Base-by-base conservation (phyloP, 768 basidiomycete genomes). In the Suillus americanus region DNA sequence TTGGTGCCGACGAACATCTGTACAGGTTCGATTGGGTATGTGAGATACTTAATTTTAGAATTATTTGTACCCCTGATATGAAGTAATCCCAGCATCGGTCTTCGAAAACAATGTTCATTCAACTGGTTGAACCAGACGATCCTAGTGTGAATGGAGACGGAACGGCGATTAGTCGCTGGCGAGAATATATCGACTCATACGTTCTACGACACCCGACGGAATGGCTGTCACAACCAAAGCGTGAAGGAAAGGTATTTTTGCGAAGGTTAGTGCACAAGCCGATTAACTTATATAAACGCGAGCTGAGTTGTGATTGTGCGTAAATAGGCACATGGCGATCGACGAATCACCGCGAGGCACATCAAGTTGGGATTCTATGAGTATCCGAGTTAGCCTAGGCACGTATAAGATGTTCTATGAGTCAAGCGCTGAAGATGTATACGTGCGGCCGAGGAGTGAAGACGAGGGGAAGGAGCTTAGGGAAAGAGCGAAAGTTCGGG, bases 21-120 rank as follows among this genome's bases (percentile, higher is more conserved):
- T 92, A 92, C 74, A 85, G 87, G 64, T 74, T 94, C 20, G 87
- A 92, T 81, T 94, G 91, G 91, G 92, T 92, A 73, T 68, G 86
- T 80, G 70, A 66, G 14, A 53, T 33, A 25, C 16, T 25, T 20
- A 66, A 41, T 64, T 56, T 73, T 69, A 61, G 38, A 16, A 59
- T 56, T 65, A 65, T 18, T 35, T 55, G 61, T 41, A 20, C 37
- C 12, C 41, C 50, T 64, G 13, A 61, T 59, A 16, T 63, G 63
- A 46, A 64, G 65, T 67, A 46, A 37, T 25, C 13, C 63, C 75
- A 92, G 91, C 84, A 86, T 62, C 77, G 78, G 33, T 83, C 83
- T 63, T 69, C 77, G 67, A 86, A 83, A 75, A 81, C 74, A 63
- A 83, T 93, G 77, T 79, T 79, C 61, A 79, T 93, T 43, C 85